Evolutionary conservation across 495 filamentous ascomycete species (phyloP), one percentile per base, ranked within the genome.

Genomic region (Wilcoxina mikolae): DNA sequence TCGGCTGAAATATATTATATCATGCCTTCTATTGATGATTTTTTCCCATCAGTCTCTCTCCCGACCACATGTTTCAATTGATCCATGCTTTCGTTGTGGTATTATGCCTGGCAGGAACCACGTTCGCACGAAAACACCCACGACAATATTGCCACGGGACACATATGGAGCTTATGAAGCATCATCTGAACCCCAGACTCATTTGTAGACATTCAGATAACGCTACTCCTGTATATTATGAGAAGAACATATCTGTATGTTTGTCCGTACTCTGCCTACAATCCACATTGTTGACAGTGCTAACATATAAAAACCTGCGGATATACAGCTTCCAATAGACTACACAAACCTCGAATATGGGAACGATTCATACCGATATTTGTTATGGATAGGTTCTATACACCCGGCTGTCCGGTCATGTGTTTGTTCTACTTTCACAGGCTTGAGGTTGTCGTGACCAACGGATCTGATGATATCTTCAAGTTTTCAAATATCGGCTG

Each of bases 361-460:
- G 1, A 74, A 68, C 0, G 79, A 78, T 51, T 18, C 62, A 20
- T 78, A 79, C 58, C 70, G 77, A 0, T 79, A 70, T 57, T 80
- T 75, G 76, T 79, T 2, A 65, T 61, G 15, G 72, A 74, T 4
- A 53, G 68, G 2, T 72, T 66, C 47, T 80, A 77, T 56, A 56
- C 65, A 20, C 57, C 70, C 1, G 76, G 76, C 33, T 74, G 73
- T 0, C 77, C 77, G 0, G 68, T 80, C 15, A 69, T 80, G 45
- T 53, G 31, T 35, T 35, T 7, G 15, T 7, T 35, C 7, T 15
- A 35, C 15, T 7, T 35, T 15, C 15, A 35, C 7, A 35, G 31
- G 15, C 31, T 35, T 7, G 31, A 15, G 31, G 15, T 35, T 15
- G 31, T 35, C 7, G 31, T 7, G 31, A 35, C 31, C 7, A 35